Evolutionary conservation across 2,329 filamentous ascomycete species (phyloP).

Genomic region (Cordyceps javanica): DNA sequence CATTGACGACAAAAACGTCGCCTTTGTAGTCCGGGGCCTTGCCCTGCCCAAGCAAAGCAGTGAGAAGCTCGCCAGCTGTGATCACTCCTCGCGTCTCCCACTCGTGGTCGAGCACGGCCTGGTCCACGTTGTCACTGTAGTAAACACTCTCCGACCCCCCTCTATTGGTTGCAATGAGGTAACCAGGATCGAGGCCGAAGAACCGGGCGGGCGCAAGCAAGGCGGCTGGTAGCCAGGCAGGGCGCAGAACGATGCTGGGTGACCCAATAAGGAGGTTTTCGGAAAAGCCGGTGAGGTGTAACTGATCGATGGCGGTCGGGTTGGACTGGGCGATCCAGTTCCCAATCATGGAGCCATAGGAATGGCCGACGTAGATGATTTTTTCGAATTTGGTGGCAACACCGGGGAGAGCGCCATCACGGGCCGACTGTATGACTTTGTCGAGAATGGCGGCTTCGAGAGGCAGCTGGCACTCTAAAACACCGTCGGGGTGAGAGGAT

Average conservation of each 20-base stretch:
- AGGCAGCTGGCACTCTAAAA: neutral
- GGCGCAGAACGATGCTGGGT: neutral
- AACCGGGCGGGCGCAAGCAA: neutral
- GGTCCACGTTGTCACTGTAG: neutral
- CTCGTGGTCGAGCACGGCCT: neutral
- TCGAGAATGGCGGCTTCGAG: neutral
- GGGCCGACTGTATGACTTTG: neutral
- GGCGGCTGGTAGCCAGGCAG: neutral
- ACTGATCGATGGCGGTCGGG: neutral
- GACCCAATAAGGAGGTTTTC: neutral
- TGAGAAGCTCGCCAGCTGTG: neutral
- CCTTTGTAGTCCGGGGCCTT: neutral
- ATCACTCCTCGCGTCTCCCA: neutral
- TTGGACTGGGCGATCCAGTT: neutral
- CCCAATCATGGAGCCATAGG: constrained; percentile 6
- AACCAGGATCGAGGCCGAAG: neutral
- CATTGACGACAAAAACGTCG: constrained; percentile 8
- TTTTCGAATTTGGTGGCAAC: neutral
- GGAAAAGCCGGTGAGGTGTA: constrained; percentile 1
- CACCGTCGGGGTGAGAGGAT: neutral
- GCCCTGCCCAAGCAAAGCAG: neutral
- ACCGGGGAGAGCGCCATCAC: neutral
- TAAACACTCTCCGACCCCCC: neutral
- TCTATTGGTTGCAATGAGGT: neutral
- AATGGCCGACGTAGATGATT: constrained; percentile 11